Base-by-base conservation (phyloP, 2,329 filamentous ascomycete genomes). In the Elsinoe australis region DNA sequence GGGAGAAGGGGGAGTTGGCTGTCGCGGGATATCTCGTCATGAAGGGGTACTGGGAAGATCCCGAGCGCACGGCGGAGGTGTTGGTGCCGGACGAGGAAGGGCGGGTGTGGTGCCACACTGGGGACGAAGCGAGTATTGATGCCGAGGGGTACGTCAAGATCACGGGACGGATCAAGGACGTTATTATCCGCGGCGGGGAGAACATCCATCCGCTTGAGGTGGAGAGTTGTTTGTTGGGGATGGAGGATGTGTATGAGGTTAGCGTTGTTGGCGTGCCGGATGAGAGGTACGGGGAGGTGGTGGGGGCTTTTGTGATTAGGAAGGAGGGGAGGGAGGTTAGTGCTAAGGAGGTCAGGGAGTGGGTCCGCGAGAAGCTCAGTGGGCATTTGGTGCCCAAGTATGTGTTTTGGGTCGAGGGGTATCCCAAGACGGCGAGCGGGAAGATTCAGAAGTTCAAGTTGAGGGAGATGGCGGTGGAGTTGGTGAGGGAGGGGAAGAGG, bases 381-480 rank as follows among this genome's bases (percentile, higher is more conserved):
- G 85, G 90, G 65, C 78, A 95, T 61, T 64, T 82, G 39, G 86
- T 86, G 46, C 90, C 90, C 0, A 92, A 85, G 66, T 79, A 90
- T 61, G 76, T 96, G n/a, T 95, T 95, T 62, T 95, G 85, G 76
- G 73, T 85, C 0, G 74, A 82, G 1, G 78, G 80, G n/a, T 94
- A 86, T 62, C 90, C 90, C 15, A 95, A 95, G 75, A 98, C 92
- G 28, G 85, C 88, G 4, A 95, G 87, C 63, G 90, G 90, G 18
- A 98, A 98, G 77, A 89, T 96, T 49, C 87, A 95, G 69, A 95
- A 96, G 70, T 95, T 85, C 63, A 90, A 83, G 69, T 64, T 96
- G 58, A 77, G 79, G 59, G 83, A 88, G 12, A 69, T 75, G 59
- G 89, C 79, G 0, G 60, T 75, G 31, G 57, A 68, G 54, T 54